Base-by-base conservation (phyloP, 2,329 filamentous ascomycete species). In the Allantophomopsis lycopodina region DNA sequence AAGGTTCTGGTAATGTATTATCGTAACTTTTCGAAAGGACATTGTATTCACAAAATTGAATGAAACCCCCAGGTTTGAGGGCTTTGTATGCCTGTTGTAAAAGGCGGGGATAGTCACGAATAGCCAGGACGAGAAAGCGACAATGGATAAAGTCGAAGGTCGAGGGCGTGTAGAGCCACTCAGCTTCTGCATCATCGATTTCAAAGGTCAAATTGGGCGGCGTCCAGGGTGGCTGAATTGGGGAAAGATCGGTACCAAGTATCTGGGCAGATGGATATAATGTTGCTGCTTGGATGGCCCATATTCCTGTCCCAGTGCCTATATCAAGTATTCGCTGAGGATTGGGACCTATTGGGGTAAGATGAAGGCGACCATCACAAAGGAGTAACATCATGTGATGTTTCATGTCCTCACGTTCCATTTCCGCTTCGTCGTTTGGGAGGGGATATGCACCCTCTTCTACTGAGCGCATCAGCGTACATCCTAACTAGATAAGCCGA, bases 151-250 rank as follows among this genome's bases (percentile, higher is more conserved):
- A 47, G 28, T 46, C 46, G 40, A 48, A 48, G 33, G 36, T 16
- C 10, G 46, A 15, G 8, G 11, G 20, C 8, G 39, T 34, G 42
- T 71, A 63, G 14, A 71, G 54, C 73, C 73, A 78, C 4, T 63
- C 60, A 42, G 62, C 63, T 51, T 76, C 72, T 21, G 69, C 62
- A 46, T 77, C 73, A 41, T 77, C 73, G 7, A 77, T 63, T 49
- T 71, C 59, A 46, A 74, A 76, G 20, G 62, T 59, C 18, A 73
- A 62, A 46, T 76, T 76, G 2, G 70, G 66, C 4, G 71, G 72
- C 8, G 74, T 54, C 40, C 53, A 20, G 4, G 18, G 18, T 4
- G 18, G 18, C 18, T 20, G 18, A 20, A 20, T 20, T 20, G 18
- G 18, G 7, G 18, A 20, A 7, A 20, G 18, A 7, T 20, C 18